Base-by-base conservation (phyloP, 2,329 filamentous ascomycete species). In the Monosporascus sp. region DNA sequence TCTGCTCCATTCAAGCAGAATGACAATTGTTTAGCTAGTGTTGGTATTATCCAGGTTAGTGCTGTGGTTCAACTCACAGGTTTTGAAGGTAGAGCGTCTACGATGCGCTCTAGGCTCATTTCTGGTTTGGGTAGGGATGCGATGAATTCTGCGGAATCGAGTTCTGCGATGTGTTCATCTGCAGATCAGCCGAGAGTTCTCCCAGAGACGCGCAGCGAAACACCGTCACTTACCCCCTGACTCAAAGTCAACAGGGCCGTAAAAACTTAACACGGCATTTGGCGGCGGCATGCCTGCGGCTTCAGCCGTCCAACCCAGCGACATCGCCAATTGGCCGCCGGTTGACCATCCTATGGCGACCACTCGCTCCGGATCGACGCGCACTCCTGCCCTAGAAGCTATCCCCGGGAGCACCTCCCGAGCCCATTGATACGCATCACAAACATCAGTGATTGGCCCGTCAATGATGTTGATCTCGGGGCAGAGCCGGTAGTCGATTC, bases 401-500 rank as follows among this genome's bases (percentile, higher is more conserved):
- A 75, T 22, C 1, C 58, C 27, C 0, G 66, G 68, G 2, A 79
- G 64, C 0, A 53, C 57, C 0, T 63, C 54, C 1, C 71, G 65
- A 0, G 68, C 67, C 75, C 76, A 80, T 0, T 50, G 8, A 1
- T 76, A 62, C 1, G 76, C 74, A 55, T 78, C 73, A 16, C 68
- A 61, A 1, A 72, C 67, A 56, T 81, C 79, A 3, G 58, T 56
- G 61, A 81, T 72, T 0, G 79, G 70, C 0, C 79, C 79, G 1
- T 77, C 71, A 3, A 68, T 48, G 3, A 82, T 58, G 20, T 64
- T 73, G 3, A 72, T 66, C 44, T 80, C 76, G 0, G 78, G 79
- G 52, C 77, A 81, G 1, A 82, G 69, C 0, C 77, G 65, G 55
- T 81, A 78, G 58, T 81, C 78, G 0, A 80, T 50, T 55, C 73